phyloP scores from a whole-genome alignment of 2,329 filamentous ascomycete species.

The Colletotrichum coccodes region DNA sequence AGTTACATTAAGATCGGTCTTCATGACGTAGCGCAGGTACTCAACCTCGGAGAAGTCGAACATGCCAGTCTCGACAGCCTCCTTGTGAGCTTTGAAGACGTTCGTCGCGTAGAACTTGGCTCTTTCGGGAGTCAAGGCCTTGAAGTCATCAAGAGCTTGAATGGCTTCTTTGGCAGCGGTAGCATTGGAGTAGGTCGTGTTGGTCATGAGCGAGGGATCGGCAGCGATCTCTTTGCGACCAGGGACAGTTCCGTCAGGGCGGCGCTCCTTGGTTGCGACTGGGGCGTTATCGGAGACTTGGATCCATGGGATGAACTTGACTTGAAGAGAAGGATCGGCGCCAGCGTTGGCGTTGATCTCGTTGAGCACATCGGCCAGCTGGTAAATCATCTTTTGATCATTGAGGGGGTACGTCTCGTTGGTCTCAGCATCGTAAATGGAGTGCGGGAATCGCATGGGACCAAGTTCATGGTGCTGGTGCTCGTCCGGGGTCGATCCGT shows the following conservation, averaged over 20 bases:
- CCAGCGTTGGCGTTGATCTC: conserved; percentile 49
- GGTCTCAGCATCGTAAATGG: conserved; percentile 49
- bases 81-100: conserved; percentile 43
- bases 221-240: conserved; percentile 37
- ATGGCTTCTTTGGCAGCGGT: conserved; percentile 38
- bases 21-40: conserved; percentile 45
- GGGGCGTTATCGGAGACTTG: conserved; percentile 48
- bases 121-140: conserved; percentile 36
- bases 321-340: conserved; percentile 39
- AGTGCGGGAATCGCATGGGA: conserved; percentile 54
- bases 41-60: conserved; percentile 44
- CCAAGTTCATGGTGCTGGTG: conserved; percentile 50
- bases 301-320: conserved; percentile 54
- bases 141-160: conserved; percentile 39
- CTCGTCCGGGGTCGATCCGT: conserved; percentile 42
- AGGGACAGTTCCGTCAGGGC: conserved; percentile 41
- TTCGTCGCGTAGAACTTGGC: conserved; percentile 38
- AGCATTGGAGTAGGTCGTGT: conserved; percentile 36
- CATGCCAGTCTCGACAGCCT: conserved; percentile 40
- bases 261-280: conserved; percentile 36
- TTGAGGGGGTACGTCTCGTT: conserved; percentile 53
- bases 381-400: conserved; percentile 54
- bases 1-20: conserved; percentile 47
- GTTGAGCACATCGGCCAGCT: conserved; percentile 52
- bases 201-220: conserved; percentile 33